Percentiles rank a stretch among this genome's conserved stretches.
Evolutionary conservation across 306 rosid species (phyloP).

Genomic region (Aeschynomene evenia): DNA sequence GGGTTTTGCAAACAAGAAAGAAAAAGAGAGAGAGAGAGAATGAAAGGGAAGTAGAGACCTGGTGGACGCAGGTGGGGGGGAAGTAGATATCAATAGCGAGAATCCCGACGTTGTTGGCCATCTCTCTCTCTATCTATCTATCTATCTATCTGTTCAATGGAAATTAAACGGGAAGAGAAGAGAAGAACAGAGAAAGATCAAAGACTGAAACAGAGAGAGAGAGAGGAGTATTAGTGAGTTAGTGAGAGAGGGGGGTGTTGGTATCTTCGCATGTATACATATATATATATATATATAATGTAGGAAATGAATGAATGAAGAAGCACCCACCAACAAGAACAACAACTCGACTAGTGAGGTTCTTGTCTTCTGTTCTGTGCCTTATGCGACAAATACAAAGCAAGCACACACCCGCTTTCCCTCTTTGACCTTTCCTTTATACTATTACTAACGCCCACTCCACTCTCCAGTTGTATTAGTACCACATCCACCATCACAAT

Average conservation of each 20-base stretch:
- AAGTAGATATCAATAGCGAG: slow-evolving; percentile 94
- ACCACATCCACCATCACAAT: no score
- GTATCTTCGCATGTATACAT: not conserved
- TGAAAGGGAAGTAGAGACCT: slow-evolving; percentile 49
- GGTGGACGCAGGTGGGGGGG: slow-evolving; percentile 80
- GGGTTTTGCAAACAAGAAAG: not conserved
- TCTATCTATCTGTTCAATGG: not conserved
- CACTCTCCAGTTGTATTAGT: no score
- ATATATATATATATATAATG: not conserved
- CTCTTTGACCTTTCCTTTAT: not conserved
- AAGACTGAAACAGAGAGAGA: not conserved
- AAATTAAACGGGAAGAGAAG: not conserved
- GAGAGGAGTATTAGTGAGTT: not conserved
- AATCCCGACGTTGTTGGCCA: slow-evolving; percentile 90
- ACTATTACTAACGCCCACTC: no score
- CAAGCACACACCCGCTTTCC: not conserved
- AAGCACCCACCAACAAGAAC: not conserved
- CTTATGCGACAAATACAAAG: slow-evolving; percentile 8
- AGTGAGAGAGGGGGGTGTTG: slow-evolving; percentile 4
- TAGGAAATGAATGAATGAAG: not conserved
- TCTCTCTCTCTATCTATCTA: no score
- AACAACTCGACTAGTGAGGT: slow-evolving; percentile 12
- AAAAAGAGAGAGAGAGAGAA: not conserved
- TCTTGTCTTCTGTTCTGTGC: no score
- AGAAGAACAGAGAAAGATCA: no score